A percentile compares a stretch with the other conserved stretches of the same genome.
Conservation (phyloP, 768 basidiomycete species). For the Russula brevipes region DNA sequence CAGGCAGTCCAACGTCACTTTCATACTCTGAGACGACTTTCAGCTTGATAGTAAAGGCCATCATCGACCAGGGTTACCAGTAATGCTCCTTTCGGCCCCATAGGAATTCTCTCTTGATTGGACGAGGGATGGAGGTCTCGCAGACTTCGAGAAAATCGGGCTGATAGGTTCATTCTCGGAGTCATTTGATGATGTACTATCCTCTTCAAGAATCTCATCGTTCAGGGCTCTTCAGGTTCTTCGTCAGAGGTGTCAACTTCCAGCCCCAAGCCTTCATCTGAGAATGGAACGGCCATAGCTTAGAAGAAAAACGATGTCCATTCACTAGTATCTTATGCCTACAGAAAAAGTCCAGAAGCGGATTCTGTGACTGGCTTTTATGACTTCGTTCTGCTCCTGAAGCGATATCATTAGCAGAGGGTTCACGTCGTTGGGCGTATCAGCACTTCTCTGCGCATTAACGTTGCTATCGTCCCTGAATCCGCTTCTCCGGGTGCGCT, state of each 20-base stretch:
- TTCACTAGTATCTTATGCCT: conserved; percentile 14
- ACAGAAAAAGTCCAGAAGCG: conserved; percentile 30
- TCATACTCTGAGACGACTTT: conserved; percentile 31
- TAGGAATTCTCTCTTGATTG: not conserved
- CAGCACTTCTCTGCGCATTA: conserved; percentile 29
- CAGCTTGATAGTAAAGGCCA: not conserved
- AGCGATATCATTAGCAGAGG: not conserved
- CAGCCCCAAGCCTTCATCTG: conserved; percentile 24
- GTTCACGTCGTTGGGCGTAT: conserved; percentile 15
- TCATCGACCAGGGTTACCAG: conserved; percentile 13
- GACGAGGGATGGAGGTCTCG: not conserved
- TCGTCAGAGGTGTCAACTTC: conserved; percentile 25
- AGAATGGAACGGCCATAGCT: not conserved
- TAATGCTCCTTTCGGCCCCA: conserved; percentile 11
- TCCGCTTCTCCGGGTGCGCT: conserved; percentile 9
- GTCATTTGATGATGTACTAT: conserved; percentile 7
- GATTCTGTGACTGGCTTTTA: conserved; percentile 24
- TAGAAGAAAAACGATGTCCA: not conserved
- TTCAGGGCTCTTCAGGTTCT: conserved; percentile 25
- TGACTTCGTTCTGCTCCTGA: conserved; percentile 10
- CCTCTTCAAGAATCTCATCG: conserved; percentile 19
- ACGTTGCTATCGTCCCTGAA: not conserved
- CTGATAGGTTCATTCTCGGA: conserved; percentile 8
- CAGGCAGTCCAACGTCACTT: conserved; percentile 17
- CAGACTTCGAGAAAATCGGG: conserved; percentile 4